Conservation (phyloP, 768 basidiomycete genomes). For the Suillus tomentosus region DNA sequence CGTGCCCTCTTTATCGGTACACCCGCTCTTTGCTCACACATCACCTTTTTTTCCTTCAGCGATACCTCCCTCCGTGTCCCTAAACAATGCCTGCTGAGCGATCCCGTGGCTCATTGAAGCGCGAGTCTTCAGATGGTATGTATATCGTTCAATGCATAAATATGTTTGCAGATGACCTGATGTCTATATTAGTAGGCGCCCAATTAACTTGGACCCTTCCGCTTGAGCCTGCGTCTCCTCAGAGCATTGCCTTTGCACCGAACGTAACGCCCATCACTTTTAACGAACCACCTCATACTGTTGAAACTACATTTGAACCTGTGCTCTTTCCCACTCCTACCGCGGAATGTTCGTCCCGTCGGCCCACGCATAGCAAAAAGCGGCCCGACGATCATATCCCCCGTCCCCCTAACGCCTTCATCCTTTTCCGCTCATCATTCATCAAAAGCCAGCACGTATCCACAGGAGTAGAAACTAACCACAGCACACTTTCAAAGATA, state of each 20-base stretch:
- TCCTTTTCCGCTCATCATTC: conserved; percentile 82
- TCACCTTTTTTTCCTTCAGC: conserved; percentile 15
- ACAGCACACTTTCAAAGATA: conserved; percentile 83
- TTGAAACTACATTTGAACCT: conserved; percentile 42
- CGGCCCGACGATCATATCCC: conserved; percentile 78
- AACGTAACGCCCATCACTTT: conserved; percentile 61
- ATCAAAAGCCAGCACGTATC: conserved; percentile 80
- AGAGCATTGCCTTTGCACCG: conserved; percentile 56
- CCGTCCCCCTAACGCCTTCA: conserved; percentile 85
- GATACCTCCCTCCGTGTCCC: conserved; percentile 25
- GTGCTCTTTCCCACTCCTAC: conserved; percentile 59
- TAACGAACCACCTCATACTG: conserved; percentile 45
- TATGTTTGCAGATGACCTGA: conserved; percentile 13
- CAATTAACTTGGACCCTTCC: conserved; percentile 50
- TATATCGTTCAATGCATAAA: conserved; percentile 13
- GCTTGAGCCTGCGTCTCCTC: conserved; percentile 40
- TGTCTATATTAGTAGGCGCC: conserved; percentile 33
- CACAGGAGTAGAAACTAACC: conserved; percentile 77
- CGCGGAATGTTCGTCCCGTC: conserved; percentile 38
- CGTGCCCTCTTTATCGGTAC: conserved; percentile 27
- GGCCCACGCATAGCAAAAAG: conserved; percentile 63
- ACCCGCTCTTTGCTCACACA: conserved; percentile 20
- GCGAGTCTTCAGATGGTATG: conserved; percentile 39
- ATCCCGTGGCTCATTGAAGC: conserved; percentile 39
- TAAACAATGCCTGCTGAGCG: conserved; percentile 50